These are phyloP conservation scores for Penicillium decumbens DNA, from an alignment of 2,329 filamentous ascomycete species.

Conservation along the genomic window DNA sequence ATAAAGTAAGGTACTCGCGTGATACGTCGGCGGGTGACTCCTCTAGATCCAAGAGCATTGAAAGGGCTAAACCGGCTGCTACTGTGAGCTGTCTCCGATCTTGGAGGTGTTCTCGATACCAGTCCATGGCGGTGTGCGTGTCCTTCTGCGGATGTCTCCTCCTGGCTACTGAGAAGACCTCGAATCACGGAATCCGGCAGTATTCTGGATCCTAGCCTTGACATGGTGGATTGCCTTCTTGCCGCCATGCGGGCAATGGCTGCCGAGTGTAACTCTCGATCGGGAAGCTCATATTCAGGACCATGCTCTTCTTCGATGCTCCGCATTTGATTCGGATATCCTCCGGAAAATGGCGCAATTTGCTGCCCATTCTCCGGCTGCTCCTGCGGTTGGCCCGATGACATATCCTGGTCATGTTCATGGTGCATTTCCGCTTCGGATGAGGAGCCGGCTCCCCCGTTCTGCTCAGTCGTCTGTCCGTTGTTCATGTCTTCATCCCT, in stretches of 20 bases:
- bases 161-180: constrained; percentile 43
- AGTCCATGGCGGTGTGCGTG: constrained; percentile 43
- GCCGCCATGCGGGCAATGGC: constrained; percentile 35
- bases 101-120: constrained; percentile 35
- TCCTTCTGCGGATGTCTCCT: constrained; percentile 45
- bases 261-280: constrained; percentile 31
- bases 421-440: constrained; percentile 14
- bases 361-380: constrained; percentile 20
- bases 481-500: constrained; percentile 37
- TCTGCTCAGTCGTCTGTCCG: constrained; percentile 26
- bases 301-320: constrained; percentile 38
- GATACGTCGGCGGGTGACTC: constrained; percentile 39
- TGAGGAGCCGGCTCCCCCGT: constrained; percentile 20
- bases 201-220: constrained; percentile 45
- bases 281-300: constrained; percentile 30
- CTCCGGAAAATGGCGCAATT: constrained; percentile 9
- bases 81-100: constrained; percentile 32
- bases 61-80: constrained; percentile 41
- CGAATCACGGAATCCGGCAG: constrained; percentile 46
- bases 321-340: constrained; percentile 24
- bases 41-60: constrained; percentile 37
- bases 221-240: constrained; percentile 46
- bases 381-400: constrained; percentile 10
- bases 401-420: constrained; percentile 13
- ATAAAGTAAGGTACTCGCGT: constrained; percentile 39